Percentiles rank a stretch among this genome's conserved stretches.
Conservation (phyloP, 768 basidiomycete species). For the Neoboletus magnificus region DNA sequence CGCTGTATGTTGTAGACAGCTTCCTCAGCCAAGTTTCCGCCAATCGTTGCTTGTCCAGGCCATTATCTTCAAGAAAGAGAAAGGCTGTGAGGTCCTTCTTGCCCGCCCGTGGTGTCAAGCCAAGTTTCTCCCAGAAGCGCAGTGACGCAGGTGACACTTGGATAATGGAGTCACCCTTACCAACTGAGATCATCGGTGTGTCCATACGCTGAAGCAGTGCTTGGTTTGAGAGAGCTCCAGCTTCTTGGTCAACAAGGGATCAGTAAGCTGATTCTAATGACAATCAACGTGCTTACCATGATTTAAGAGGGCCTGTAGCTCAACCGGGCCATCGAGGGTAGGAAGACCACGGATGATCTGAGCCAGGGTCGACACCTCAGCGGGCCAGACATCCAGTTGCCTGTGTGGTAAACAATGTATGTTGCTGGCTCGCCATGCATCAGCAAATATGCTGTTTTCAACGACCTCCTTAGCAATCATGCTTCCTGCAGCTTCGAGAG, state of each 20-base stretch:
- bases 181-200: slow-evolving; percentile 59
- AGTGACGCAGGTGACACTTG: slow-evolving; percentile 67
- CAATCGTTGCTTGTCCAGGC: slow-evolving; percentile 42
- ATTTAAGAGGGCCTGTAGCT: slow-evolving; percentile 44
- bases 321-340: slow-evolving; percentile 39
- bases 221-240: background rate
- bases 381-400: slow-evolving; percentile 49
- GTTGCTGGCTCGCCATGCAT: slow-evolving; percentile 55
- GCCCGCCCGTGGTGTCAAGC: slow-evolving; percentile 66
- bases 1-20: slow-evolving; percentile 55
- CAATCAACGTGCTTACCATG: slow-evolving; percentile 26
- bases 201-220: slow-evolving; percentile 36
- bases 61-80: slow-evolving; percentile 64
- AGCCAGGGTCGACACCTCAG: slow-evolving; percentile 51
- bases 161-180: slow-evolving; percentile 66
- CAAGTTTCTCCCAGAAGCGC: slow-evolving; percentile 85
- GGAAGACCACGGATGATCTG: slow-evolving; percentile 33
- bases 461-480: slow-evolving; percentile 67
- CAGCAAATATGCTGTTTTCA: slow-evolving; percentile 68
- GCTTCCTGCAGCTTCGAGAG: slow-evolving; percentile 63
- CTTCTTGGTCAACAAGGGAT: background rate
- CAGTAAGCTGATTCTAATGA: background rate
- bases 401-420: slow-evolving; percentile 9
- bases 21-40: slow-evolving; percentile 60
- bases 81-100: slow-evolving; percentile 67